Base-by-base conservation (phyloP, 768 basidiomycete species). In the Lactarius sp. region DNA sequence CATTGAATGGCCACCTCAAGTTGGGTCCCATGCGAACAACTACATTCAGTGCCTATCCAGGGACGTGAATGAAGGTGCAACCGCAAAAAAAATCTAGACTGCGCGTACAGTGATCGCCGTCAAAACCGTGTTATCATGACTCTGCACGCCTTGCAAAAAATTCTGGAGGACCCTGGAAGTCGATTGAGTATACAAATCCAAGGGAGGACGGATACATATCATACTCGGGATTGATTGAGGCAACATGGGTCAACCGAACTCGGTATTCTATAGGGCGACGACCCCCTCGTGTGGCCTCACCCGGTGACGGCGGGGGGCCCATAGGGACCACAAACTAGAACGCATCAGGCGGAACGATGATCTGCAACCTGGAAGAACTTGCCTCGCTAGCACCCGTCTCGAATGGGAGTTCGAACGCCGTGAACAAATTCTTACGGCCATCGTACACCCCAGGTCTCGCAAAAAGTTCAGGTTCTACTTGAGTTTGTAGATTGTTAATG, bases 191-290 rank as follows among this genome's bases (percentile, higher is more conserved):
- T 13, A 7, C 22, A 22, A 59, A n/a, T 36, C 59, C 52, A 64
- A 20, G 37, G 67, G 77, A 75, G 73, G 65, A 55, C 39, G 36
- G 42, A 36, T 50, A 61, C 56, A 39, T 12, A 18, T 90, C 72
- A 77, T 87, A 57, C 86, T 98, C 62, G 85, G 97, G 75, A 85
- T 98, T 65, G 88, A 98, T 76, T 80, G 96, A 69, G 78, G 86
- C 66, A 81, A 91, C 75, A 72, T 90, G 66, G 76, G 85, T 74
- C 77, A 92, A 68, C 50, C 75, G 79, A 47, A 92, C 80, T 69
- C 85, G 87, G 75, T 85, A 91, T 4, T 83, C 77, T 66, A 86
- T 88, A 8, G 87, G 86, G 3, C 79, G 79, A 6, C 70, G 68
- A 31, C 65, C 66, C 13, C 54, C 50, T n/a, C 41, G 56, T 2